Evolutionary conservation across 177 flowering plant genomes (phyloP), one percentile per base, ranked within the genome.

Genomic region (Vitis hybrid): DNA sequence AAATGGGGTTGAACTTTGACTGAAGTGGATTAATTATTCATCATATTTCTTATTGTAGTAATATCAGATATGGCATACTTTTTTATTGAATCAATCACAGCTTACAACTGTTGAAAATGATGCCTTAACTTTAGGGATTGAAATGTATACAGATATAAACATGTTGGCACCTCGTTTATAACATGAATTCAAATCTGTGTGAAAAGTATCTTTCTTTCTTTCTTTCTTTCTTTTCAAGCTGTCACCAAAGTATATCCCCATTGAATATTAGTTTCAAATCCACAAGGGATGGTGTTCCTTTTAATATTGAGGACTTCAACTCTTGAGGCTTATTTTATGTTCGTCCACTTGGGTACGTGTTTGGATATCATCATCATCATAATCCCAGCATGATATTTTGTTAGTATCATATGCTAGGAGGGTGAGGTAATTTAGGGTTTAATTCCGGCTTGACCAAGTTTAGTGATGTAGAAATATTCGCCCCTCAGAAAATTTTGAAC

Each of bases 1-100:
- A 75, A 69, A 33, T 44, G 52, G 3, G 14, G 57, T 56, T 74
- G 58, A 68, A 63, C 67, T 64, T 69, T 67, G 68, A 73, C 72
- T 60, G 58, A 60, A 51, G 47, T 53, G 59, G 19, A 69, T 50
- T 24, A 28, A 50, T 59, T 54, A 54, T 17, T 18, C 20, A 53
- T 62, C 62, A 54, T 33, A 52, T 62, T 7, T 31, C 13, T 18
- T 55, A 24, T 0, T 24, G 13, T 33, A 24, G 7, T 19, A 28
- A 31, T 2, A 7, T 53, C 3, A 65, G 2, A 51, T n/a, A 51
- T 65, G 0, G 1, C 1, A 8, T 0, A 10, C 15, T 70, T 60
- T n/a, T 56, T 31, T 54, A 14, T 55, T 38, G 58, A 44, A 58
- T 52, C n/a, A 53, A 54, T 24, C 28, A 24, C 28, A 69, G 9